Conservation (phyloP, 2,329 filamentous ascomycete genomes). For the Epichloe coenophiala region DNA sequence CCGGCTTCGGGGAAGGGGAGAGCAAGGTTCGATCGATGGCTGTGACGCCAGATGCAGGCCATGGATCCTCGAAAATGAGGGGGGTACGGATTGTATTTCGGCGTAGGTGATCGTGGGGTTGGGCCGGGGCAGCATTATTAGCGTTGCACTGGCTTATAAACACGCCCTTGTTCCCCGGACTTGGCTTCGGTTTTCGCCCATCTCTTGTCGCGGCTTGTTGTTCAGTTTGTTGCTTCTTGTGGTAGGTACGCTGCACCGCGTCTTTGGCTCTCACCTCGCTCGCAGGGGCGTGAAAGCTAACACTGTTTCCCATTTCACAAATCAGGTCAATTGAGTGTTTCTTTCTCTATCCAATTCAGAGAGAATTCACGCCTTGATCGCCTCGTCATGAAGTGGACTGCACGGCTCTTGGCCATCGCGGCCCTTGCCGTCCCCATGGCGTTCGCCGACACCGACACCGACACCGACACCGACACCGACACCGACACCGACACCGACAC, state of each 20-base stretch:
- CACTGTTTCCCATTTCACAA: background rate
- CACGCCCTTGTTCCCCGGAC: background rate
- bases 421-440: slow-evolving; percentile 8
- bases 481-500: background rate
- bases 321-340: background rate
- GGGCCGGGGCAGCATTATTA: background rate
- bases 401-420: slow-evolving; percentile 7
- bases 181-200: background rate
- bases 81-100: no score
- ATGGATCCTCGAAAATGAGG: background rate
- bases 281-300: no score
- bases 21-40: no score
- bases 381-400: slow-evolving; percentile 12
- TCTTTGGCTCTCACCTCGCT: no score
- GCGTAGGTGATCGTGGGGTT: background rate
- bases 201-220: no score
- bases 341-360: background rate
- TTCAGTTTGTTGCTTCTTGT: no score
- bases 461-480: background rate
- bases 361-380: background rate
- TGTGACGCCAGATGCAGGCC: background rate
- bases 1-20: no score
- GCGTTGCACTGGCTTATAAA: background rate
- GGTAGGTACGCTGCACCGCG: no score
- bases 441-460: slow-evolving; percentile 3